These are phyloP conservation scores for Saccharum hybrid DNA, from an alignment of 202 grass and related monocot species.

Conservation along the genomic window DNA sequence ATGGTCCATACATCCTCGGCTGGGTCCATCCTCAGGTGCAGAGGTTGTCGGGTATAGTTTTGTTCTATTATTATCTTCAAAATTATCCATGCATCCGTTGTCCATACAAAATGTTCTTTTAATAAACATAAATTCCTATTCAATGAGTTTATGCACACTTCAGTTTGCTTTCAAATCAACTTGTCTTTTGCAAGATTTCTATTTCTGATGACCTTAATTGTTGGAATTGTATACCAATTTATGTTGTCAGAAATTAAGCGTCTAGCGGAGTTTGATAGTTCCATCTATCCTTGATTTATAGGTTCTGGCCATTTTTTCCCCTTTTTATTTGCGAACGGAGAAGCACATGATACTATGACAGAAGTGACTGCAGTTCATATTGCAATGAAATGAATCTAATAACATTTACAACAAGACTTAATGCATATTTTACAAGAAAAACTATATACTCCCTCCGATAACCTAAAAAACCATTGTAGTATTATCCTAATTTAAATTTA, in stretches of 20 bases:
- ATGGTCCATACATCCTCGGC: background rate
- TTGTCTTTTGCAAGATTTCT: background rate
- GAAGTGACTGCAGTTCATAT: background rate
- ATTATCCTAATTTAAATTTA: background rate
- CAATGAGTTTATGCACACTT: background rate
- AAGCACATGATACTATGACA: constrained; percentile 1
- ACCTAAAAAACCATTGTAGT: background rate
- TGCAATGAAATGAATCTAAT: background rate
- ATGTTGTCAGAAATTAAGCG: background rate
- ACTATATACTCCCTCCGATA: background rate
- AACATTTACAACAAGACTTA: background rate
- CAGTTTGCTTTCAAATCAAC: background rate
- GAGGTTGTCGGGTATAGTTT: background rate
- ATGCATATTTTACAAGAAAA: background rate
- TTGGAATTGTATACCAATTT: background rate
- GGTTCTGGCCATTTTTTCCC: background rate
- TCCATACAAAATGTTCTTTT: background rate
- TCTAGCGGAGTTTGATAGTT: background rate
- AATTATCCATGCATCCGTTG: background rate
- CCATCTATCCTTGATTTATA: background rate
- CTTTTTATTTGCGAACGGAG: background rate
- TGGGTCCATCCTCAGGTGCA: background rate
- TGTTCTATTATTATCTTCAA: background rate
- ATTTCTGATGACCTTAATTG: background rate
- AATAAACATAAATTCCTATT: background rate